phyloP scores from a whole-genome alignment of 164 flowering plant species.

The Chloranthus sessilifolius region DNA sequence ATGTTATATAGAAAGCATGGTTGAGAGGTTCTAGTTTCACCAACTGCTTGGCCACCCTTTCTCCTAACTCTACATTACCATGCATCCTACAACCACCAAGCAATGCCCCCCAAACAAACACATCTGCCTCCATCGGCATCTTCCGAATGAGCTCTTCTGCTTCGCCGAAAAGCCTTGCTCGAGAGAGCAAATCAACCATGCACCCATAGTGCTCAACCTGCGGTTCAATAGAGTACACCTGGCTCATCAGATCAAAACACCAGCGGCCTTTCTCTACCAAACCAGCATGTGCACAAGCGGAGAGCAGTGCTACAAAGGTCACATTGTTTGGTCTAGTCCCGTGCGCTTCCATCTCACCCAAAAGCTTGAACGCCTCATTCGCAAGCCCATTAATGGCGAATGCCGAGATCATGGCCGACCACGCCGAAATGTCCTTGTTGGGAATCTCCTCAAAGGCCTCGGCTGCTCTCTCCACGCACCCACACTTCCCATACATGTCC shows the following conservation, averaged over 20 bases:
- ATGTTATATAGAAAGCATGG: slow-evolving; percentile 61
- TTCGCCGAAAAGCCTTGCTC: slow-evolving; percentile 62
- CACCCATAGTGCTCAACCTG: slow-evolving; percentile 67
- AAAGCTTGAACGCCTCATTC: slow-evolving; percentile 48
- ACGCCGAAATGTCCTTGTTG: slow-evolving; percentile 52
- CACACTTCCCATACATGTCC: slow-evolving; percentile 86
- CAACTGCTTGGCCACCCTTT: slow-evolving; percentile 42
- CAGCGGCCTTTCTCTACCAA: slow-evolving; percentile 52
- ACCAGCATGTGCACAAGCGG: slow-evolving; percentile 86
- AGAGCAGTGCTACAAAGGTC: slow-evolving; percentile 60
- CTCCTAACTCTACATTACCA: slow-evolving; percentile 62
- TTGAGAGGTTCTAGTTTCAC: slow-evolving; percentile 56
- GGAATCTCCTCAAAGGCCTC: slow-evolving; percentile 45
- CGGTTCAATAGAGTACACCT: slow-evolving; percentile 47
- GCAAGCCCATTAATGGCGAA: slow-evolving; percentile 59
- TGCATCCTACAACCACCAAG: slow-evolving; percentile 80
- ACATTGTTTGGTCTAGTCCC: slow-evolving; percentile 66
- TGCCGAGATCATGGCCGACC: slow-evolving; percentile 72
- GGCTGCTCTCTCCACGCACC: slow-evolving; percentile 45
- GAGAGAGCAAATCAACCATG: slow-evolving; percentile 64
- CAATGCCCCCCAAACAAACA: slow-evolving; percentile 78
- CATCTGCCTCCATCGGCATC: slow-evolving; percentile 85
- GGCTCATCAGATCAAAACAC: slow-evolving; percentile 52
- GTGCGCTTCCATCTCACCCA: slow-evolving; percentile 43
- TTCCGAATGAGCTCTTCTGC: slow-evolving; percentile 46